Conservation (phyloP, 306 rosid species). For the Corylus heterophylla region DNA sequence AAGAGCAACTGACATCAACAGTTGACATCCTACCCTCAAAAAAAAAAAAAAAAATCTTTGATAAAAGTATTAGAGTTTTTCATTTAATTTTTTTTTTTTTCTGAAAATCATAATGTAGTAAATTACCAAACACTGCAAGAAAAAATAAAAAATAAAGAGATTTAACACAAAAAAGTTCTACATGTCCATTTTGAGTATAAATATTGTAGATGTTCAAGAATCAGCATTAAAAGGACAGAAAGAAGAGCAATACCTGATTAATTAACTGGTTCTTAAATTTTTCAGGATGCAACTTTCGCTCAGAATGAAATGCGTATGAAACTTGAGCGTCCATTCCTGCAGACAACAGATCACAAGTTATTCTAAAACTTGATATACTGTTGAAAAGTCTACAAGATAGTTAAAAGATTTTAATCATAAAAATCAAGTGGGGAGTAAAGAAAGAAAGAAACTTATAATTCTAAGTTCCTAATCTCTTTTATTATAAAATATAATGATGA, state of each 20-base stretch:
- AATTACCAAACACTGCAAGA: background rate
- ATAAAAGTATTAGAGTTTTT: background rate
- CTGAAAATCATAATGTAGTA: background rate
- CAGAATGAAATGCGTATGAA: constrained; percentile 93
- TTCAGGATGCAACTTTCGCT: constrained; percentile 89
- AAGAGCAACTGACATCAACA: background rate
- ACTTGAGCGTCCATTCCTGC: constrained; percentile 99
- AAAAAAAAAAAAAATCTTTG: too few relatives aligned
- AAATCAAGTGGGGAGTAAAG: background rate
- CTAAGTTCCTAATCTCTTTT: background rate
- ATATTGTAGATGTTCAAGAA: background rate
- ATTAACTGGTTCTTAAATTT: constrained; percentile 81
- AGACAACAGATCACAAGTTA: constrained; percentile 15
- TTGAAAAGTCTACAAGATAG: background rate
- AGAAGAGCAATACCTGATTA: constrained; percentile 62
- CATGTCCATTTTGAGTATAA: constrained; percentile 1
- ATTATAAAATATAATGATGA: background rate
- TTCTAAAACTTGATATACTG: background rate
- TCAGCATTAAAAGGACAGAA: constrained; percentile 8
- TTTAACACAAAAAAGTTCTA: too few relatives aligned
- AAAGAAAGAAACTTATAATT: background rate
- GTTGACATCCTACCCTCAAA: background rate
- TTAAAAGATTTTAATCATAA: background rate
- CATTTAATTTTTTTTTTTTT: background rate
- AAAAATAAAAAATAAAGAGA: constrained; percentile 2